Evolutionary conservation across 163 green algal genomes (phyloP), one percentile per base, ranked within the genome.

Genomic region (Scenedesmus sp.): DNA sequence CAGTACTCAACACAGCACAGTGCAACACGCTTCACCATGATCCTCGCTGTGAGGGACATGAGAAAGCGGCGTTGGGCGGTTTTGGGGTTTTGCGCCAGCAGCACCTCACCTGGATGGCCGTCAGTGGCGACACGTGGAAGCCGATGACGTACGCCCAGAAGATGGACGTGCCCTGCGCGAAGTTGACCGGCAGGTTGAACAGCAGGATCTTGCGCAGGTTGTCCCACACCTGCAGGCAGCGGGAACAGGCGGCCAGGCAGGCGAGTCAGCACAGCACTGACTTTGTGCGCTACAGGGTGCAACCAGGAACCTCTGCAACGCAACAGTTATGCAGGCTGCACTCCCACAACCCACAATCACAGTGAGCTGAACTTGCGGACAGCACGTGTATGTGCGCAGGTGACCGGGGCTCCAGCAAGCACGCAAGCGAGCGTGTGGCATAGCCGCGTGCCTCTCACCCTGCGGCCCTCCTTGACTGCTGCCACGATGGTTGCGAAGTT

Each of bases 401-500:
- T 16, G 13, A 61, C 51, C 9, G 35, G 6, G 35, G 72, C 12
- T 22, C 2, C 18, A 56, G 44, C 2, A 72, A 4, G 5, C 44
- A 46, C 70, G 15, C 80, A 70, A 72, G 15, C 22, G 10, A 26
- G 79, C 42, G 26, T 65, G 40, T 43, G 43, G 12, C 26, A 1
- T 49, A 2, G 10, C 30, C 16, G 56, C 9, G 2, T 61, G 44
- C 30, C 44, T 16, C 73, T 83, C 51, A 98, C 96, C 51, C 96
- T 83, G 26, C 95, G 94, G 13, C 94, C 94, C 91, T 97, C 94
- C 72, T 93, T 91, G 30, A 97, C 94, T 24, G 91, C 95, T 49
- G 93, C 93, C 0, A 98, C 97, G 44, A 98, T 98, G 65, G 96
- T 97, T 10, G 96, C 96, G 92, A 98, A 98, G 94, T 98, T 95